Percentiles rank a stretch among this genome's conserved stretches.
Conservation (phyloP, 169 alveolate genomes). For the Besnoitia besnoiti region DNA sequence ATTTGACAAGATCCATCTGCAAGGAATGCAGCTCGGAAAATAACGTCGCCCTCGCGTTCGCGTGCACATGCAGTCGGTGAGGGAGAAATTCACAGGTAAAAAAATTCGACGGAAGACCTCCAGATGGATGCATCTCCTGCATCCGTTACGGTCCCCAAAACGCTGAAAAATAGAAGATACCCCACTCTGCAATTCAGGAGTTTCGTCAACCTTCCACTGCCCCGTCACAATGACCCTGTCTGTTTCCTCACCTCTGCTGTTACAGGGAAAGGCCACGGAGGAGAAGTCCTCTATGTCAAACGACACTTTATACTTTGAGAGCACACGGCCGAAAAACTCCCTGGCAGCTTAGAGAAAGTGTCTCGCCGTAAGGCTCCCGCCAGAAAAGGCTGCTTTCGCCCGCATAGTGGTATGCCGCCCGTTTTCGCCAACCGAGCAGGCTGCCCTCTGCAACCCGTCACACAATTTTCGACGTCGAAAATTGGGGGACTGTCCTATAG, state of each 20-base stretch:
- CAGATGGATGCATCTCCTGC: too few relatives aligned
- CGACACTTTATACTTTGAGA: background rate
- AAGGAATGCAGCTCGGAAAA: background rate
- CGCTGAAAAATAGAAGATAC: background rate
- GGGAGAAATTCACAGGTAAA: background rate
- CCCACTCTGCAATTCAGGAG: background rate
- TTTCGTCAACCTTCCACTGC: background rate
- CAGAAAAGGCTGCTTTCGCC: slow-evolving; percentile 15
- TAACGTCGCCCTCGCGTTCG: background rate
- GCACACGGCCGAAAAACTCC: background rate
- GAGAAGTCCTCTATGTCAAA: background rate
- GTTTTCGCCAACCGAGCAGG: too few relatives aligned
- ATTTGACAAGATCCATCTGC: background rate
- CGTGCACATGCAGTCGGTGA: background rate
- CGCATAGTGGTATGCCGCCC: too few relatives aligned
- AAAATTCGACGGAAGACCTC: background rate
- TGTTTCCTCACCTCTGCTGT: background rate
- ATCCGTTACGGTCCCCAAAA: background rate
- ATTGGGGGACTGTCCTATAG: too few relatives aligned
- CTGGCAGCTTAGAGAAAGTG: slow-evolving; percentile 5
- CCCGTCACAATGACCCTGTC: background rate
- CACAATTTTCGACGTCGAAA: background rate
- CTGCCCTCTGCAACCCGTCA: background rate
- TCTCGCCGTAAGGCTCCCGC: background rate
- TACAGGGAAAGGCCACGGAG: background rate